Evolutionary conservation across 192 early-diverging fungal genomes (phyloP), one percentile per base, ranked within the genome.

Genomic region (Entomortierella chlamydospora): DNA sequence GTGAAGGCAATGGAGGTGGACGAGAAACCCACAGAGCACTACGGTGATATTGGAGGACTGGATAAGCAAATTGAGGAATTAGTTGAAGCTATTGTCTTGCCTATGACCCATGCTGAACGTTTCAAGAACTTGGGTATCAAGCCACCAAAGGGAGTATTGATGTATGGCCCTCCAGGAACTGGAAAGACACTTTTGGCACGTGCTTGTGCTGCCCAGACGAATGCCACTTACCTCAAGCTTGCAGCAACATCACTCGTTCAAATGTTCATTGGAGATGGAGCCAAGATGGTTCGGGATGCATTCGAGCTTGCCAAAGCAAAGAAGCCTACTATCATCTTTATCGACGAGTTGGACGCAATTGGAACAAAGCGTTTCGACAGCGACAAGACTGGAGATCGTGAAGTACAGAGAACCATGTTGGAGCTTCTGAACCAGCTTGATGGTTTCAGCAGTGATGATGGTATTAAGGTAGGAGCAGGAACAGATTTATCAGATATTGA

Each of bases 1-100:
- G 98, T 98, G 43, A 98, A 98, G 83, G 98, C 96, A 17, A 99
- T 99, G 98, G 98, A 99, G 83, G 98, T 99, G 7, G 98, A 99
- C 64, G 98, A 99, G 81, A 98, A 98, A 84, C 98, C 98, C 18
- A 97, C 95, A 20, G 98, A 99, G 85, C 94, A 95, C 62, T 98
- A 97, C 74, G 96, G 90, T 74, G 98, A 98, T 73, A 93, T 95
- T 74, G 94, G 94, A 70, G 94, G 94, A n/a, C 76, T 95, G 47
- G 92, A 93, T 70, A 94, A 94, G 82, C 93, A 95, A 83, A 93
- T 95, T 37, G 93, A 93, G 61, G 94, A 94, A 80, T 83, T 94
- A 43, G 94, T 95, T 0, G 94, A 95, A 76, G 94, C 94, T 1
- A 90, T 95, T 81, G 93, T 94, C 20, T 77, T 95, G 63, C 94